Percentiles rank a stretch among this genome's conserved stretches.
phyloP scores from a whole-genome alignment of 352 stramenopile genomes.

The Blastocystis sp. region DNA sequence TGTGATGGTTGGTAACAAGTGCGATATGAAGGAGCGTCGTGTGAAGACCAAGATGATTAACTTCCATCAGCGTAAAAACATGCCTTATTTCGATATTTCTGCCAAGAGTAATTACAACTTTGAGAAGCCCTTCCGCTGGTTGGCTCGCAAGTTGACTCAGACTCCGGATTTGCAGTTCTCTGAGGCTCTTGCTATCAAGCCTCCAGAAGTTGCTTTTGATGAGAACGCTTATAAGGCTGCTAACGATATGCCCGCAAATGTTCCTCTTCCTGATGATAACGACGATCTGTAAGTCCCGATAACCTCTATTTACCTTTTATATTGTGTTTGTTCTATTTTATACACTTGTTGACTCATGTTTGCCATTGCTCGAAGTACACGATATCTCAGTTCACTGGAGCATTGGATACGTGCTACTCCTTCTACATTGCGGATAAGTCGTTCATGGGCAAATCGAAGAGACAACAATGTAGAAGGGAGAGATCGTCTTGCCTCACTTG shows the following conservation, averaged over 20 bases:
- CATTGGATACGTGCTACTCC: neutral
- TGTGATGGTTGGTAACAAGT: slow-evolving; percentile 98
- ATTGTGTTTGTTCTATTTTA: slow-evolving; percentile 14
- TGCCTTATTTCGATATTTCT: slow-evolving; percentile 99
- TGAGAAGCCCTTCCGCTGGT: slow-evolving; percentile 99
- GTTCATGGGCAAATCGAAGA: neutral
- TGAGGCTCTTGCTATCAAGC: slow-evolving; percentile 53
- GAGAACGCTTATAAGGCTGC: slow-evolving; percentile 15
- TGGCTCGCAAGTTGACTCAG: slow-evolving; percentile 89
- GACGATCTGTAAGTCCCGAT: slow-evolving; percentile 65
- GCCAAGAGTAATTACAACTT: slow-evolving; percentile 99
- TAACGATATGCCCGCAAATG: slow-evolving; percentile 44
- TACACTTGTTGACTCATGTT: slow-evolving; percentile 21
- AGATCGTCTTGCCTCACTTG: neutral
- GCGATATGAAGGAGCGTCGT: slow-evolving; percentile 99
- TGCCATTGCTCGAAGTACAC: neutral
- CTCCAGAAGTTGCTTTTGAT: slow-evolving; percentile 56
- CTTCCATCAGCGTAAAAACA: slow-evolving; percentile 99
- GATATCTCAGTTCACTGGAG: neutral
- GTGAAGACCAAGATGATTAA: slow-evolving; percentile 99
- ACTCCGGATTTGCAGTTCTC: slow-evolving; percentile 30
- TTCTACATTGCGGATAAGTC: neutral
- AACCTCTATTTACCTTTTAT: slow-evolving; percentile 48
- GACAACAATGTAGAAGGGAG: slow-evolving; percentile 37
- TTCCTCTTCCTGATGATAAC: slow-evolving; percentile 49